phyloP scores from a whole-genome alignment of 2,329 filamentous ascomycete genomes.

The Lecanicillium sp. region DNA sequence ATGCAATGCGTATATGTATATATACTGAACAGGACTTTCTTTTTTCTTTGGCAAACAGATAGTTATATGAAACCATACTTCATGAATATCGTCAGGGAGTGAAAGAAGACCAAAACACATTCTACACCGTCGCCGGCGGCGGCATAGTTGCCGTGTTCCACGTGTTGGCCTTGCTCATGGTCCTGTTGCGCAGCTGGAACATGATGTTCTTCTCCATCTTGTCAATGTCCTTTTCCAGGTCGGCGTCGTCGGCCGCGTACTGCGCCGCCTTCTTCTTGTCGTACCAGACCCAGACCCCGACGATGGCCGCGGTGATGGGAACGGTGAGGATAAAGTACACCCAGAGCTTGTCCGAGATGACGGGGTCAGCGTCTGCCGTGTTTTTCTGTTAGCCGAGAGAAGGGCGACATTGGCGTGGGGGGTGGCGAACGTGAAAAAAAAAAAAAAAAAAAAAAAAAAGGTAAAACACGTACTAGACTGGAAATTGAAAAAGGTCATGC shows the following conservation, averaged over 20 bases:
- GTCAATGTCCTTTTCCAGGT: slow-evolving; percentile 49
- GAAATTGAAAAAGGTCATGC: slow-evolving; percentile 63
- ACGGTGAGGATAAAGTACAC: slow-evolving; percentile 58
- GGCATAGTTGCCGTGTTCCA: slow-evolving; percentile 39
- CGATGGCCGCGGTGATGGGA: slow-evolving; percentile 50
- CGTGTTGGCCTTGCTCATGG: slow-evolving; percentile 50
- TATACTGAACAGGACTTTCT: neutral
- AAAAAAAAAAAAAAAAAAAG: neutral
- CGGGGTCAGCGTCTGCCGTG: slow-evolving; percentile 27
- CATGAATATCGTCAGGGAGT: neutral
- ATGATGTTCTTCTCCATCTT: slow-evolving; percentile 53
- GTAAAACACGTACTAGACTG: slow-evolving; percentile 32
- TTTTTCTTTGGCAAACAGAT: neutral
- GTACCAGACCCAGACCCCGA: slow-evolving; percentile 49
- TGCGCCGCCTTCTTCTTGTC: slow-evolving; percentile 44
- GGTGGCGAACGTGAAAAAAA: neutral
- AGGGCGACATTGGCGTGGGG: no score
- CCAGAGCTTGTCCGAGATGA: slow-evolving; percentile 50
- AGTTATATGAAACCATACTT: neutral
- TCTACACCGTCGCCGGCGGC: slow-evolving; percentile 14
- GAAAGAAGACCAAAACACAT: neutral
- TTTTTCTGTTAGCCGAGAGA: neutral
- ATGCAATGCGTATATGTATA: neutral
- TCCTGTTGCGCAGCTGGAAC: slow-evolving; percentile 48
- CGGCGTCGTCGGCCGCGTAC: slow-evolving; percentile 43